A percentile compares a stretch with the other conserved stretches of the same genome.
Conservation (phyloP, 495 filamentous ascomycete species). For the Friedmanniomyces simplex region DNA sequence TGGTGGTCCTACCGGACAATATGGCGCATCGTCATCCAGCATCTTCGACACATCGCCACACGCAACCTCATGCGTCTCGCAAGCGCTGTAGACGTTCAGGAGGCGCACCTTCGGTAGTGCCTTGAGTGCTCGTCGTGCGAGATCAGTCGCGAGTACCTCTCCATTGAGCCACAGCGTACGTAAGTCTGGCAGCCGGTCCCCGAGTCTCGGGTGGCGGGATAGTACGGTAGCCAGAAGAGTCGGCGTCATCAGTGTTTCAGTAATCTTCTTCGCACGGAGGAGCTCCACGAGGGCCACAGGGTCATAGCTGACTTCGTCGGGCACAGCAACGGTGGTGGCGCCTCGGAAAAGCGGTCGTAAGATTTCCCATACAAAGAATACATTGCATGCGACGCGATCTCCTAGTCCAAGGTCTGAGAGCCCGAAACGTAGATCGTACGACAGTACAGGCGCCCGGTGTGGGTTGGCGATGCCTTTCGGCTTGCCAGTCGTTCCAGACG, state of each 20-base stretch:
- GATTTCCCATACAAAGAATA: constrained; percentile 69
- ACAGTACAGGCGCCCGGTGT: constrained; percentile 53
- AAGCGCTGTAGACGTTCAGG: constrained; percentile 62
- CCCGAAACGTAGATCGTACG: constrained; percentile 53
- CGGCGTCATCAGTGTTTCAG: constrained; percentile 66
- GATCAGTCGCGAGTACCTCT: constrained; percentile 59
- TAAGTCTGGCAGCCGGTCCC: constrained; percentile 45
- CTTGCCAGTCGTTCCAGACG: constrained; percentile 55
- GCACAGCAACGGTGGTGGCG: constrained; percentile 55
- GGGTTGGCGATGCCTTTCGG: constrained; percentile 63
- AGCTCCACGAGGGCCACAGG: constrained; percentile 55
- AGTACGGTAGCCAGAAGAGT: constrained; percentile 56
- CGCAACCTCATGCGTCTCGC: constrained; percentile 63
- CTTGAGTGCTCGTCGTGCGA: constrained; percentile 49
- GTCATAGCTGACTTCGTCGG: constrained; percentile 59
- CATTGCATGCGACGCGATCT: constrained; percentile 62
- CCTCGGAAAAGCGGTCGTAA: constrained; percentile 56
- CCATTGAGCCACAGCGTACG: constrained; percentile 59
- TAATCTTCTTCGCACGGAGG: constrained; percentile 45
- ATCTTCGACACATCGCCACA: constrained; percentile 59
- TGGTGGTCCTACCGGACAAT: constrained; percentile 52
- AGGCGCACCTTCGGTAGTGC: constrained; percentile 52
- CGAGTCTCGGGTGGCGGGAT: constrained; percentile 47
- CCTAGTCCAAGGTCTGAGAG: constrained; percentile 51
- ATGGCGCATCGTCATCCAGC: constrained; percentile 40